Conservation (phyloP, 2,329 filamentous ascomycete species). For the Penicillium sclerotiorum region DNA sequence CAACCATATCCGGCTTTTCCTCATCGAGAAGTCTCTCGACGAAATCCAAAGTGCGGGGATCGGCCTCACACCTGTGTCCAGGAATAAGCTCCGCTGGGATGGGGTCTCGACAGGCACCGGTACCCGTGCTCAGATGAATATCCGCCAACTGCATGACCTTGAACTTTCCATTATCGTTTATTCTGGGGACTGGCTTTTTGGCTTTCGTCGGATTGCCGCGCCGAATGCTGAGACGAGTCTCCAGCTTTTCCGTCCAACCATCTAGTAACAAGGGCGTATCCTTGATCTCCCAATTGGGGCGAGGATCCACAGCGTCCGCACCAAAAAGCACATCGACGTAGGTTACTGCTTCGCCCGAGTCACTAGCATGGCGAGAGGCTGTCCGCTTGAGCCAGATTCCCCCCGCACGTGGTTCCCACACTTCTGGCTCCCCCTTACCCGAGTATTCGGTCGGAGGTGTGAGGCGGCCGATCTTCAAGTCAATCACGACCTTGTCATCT, state of each 20-base stretch:
- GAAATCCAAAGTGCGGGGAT: conserved; percentile 89
- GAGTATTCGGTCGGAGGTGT: conserved; percentile 65
- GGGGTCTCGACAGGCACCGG: conserved; percentile 83
- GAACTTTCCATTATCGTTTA: conserved; percentile 88
- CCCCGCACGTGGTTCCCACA: conserved; percentile 76
- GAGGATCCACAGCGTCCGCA: conserved; percentile 86
- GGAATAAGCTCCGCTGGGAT: conserved; percentile 72
- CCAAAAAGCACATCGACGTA: conserved; percentile 86
- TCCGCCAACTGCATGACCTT: conserved; percentile 98
- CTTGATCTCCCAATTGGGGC: conserved; percentile 79
- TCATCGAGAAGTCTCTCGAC: conserved; percentile 81
- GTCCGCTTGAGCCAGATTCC: conserved; percentile 84
- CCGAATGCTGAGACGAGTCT: conserved; percentile 76
- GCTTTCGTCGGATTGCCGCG: conserved; percentile 67
- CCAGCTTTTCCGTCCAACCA: conserved; percentile 60
- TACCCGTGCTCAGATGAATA: conserved; percentile 86
- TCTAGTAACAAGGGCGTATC: conserved; percentile 74
- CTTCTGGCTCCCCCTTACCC: conserved; percentile 58
- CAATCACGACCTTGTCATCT: conserved; percentile 77
- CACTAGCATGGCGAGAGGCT: conserved; percentile 70
- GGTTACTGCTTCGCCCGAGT: conserved; percentile 74
- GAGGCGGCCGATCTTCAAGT: conserved; percentile 72
- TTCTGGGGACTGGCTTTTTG: conserved; percentile 72
- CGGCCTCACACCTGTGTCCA: conserved; percentile 78
- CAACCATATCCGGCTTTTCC: conserved; percentile 89